These are phyloP conservation scores for Acorus gramineus DNA, from an alignment of 106 monocot genomes.

Conservation along the genomic window DNA sequence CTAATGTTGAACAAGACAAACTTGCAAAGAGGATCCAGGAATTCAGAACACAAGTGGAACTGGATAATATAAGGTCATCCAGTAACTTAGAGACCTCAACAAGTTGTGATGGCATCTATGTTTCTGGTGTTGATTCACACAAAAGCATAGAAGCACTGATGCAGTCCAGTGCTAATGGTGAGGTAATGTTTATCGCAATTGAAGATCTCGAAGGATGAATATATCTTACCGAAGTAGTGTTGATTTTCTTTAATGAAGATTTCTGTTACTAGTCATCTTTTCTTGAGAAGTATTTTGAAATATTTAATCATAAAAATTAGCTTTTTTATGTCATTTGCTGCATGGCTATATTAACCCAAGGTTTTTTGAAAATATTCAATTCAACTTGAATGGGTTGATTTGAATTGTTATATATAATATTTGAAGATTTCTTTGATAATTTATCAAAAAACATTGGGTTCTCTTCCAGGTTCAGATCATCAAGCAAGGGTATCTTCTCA, in stretches of 20 bases:
- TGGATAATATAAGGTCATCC: slow-evolving; percentile 57
- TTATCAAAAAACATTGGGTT: no score
- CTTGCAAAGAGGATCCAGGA: slow-evolving; percentile 96
- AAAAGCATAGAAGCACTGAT: slow-evolving; percentile 89
- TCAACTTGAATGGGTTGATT: no score
- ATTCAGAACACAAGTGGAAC: slow-evolving; percentile 75
- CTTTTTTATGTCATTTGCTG: no score
- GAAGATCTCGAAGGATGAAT: no score
- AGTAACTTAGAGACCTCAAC: slow-evolving; percentile 49
- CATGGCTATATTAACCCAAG: no score
- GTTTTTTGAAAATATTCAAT: no score
- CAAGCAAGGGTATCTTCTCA: slow-evolving; percentile 97
- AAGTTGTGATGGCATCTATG: slow-evolving; percentile 75
- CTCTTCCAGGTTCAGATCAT: slow-evolving; percentile 73
- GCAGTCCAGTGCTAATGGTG: slow-evolving; percentile 76
- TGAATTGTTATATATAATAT: no score
- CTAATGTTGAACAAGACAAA: slow-evolving; percentile 78
- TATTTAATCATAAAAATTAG: no score
- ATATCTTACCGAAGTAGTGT: no score
- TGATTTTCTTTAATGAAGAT: not conserved
- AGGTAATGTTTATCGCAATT: slow-evolving; percentile 32
- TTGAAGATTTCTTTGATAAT: no score
- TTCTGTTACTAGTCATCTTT: not conserved
- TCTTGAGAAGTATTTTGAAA: not conserved
- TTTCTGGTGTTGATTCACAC: slow-evolving; percentile 67